Percentiles rank a stretch among this genome's conserved stretches.
Conservation (phyloP, 75 land plant genomes). For the Azolla pinnata region DNA sequence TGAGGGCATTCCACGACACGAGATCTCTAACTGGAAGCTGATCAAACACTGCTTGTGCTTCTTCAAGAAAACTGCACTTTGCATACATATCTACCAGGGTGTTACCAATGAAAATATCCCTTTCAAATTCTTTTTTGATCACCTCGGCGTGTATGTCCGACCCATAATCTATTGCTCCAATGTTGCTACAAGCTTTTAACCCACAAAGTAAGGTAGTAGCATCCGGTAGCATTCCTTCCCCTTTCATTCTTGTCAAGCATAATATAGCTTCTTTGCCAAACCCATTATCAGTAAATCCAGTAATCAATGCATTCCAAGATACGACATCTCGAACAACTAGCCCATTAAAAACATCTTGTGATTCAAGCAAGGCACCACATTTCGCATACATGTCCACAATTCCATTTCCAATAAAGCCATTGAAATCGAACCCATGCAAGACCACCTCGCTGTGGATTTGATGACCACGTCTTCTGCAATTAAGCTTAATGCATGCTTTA, state of each 20-base stretch:
- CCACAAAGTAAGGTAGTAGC: conserved; percentile 39
- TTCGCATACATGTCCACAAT: conserved; percentile 47
- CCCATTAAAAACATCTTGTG: conserved; percentile 30
- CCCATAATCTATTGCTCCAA: conserved; percentile 17
- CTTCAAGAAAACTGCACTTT: conserved; percentile 18
- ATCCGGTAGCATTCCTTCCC: conserved; percentile 23
- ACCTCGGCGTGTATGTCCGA: conserved; percentile 26
- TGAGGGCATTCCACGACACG: conserved; percentile 38
- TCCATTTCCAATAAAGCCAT: conserved; percentile 30
- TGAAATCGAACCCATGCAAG: conserved; percentile 28
- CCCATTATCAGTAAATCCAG: conserved; percentile 44
- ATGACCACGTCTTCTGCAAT: conserved; percentile 20
- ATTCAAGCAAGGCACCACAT: conserved; percentile 21
- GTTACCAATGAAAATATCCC: conserved; percentile 33
- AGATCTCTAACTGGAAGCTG: conserved; percentile 25
- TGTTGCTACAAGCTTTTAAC: conserved; percentile 33
- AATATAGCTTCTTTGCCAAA: conserved; percentile 23
- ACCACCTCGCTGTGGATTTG: conserved; percentile 29
- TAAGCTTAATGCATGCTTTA: conserved; percentile 44
- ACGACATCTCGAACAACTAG: conserved; percentile 33
- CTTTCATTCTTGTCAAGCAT: conserved; percentile 21
- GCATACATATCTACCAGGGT: conserved; percentile 55
- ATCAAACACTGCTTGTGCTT: conserved; percentile 26
- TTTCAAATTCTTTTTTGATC: conserved; percentile 25
- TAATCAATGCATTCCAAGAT: conserved; percentile 58